A percentile compares a stretch with the other conserved stretches of the same genome.
Conservation (phyloP, 352 stramenopile species). For the Pythium sukuiense region DNA sequence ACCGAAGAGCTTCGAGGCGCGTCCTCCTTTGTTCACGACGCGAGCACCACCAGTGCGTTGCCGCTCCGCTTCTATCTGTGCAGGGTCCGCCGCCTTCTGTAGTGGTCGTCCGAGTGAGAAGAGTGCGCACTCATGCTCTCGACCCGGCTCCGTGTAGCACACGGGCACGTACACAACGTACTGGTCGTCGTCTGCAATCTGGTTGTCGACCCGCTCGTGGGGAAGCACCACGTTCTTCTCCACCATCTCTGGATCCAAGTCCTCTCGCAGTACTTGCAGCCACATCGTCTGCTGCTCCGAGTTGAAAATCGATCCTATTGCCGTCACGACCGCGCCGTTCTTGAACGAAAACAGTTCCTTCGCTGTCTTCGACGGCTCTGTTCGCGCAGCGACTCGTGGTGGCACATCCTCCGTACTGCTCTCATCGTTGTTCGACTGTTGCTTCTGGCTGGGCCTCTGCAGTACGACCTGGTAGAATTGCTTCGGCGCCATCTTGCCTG, state of each 20-base stretch:
- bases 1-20: constrained; percentile 73
- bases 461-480: constrained; percentile 56
- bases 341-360: constrained; percentile 61
- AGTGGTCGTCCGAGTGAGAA: constrained; percentile 47
- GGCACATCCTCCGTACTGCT: not conserved
- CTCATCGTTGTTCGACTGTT: not conserved
- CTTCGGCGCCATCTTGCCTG: constrained; percentile 57
- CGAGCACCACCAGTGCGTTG: constrained; percentile 35
- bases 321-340: constrained; percentile 47
- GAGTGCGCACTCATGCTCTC: constrained; percentile 36
- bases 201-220: constrained; percentile 26
- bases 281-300: constrained; percentile 50
- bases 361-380: constrained; percentile 36
- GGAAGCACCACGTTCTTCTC: constrained; percentile 31
- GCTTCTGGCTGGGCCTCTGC: not conserved
- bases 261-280: constrained; percentile 57
- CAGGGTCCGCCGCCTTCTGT: constrained; percentile 42
- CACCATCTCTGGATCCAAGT: constrained; percentile 49
- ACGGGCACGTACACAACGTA: constrained; percentile 64
- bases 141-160: constrained; percentile 29
- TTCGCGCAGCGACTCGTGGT: constrained; percentile 30
- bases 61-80: constrained; percentile 17
- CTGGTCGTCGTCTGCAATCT: constrained; percentile 32
- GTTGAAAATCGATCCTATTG: constrained; percentile 56
- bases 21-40: constrained; percentile 62